Conservation (phyloP, 495 filamentous ascomycete species). For the Evansstolkia leycettana region DNA sequence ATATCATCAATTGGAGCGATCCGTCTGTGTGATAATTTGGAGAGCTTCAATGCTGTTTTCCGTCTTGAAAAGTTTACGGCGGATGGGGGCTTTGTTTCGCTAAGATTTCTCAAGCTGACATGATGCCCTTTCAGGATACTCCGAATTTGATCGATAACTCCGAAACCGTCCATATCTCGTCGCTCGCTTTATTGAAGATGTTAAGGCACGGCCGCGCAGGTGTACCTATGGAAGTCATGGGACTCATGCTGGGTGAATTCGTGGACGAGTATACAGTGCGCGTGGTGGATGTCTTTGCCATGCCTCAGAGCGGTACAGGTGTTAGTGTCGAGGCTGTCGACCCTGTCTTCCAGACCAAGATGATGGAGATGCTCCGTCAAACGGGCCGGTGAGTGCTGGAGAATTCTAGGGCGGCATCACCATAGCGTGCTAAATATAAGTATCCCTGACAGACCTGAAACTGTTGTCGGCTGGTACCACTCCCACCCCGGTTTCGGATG, state of each 20-base stretch:
- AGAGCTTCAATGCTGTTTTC: too few relatives aligned
- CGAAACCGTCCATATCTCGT: slow-evolving; percentile 98
- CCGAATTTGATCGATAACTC: slow-evolving; percentile 91
- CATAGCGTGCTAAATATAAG: neutral
- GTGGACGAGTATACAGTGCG: slow-evolving; percentile 98
- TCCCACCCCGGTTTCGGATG: slow-evolving; percentile 98
- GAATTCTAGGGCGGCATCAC: neutral
- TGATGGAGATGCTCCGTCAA: slow-evolving; percentile 99
- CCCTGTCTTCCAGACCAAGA: slow-evolving; percentile 96
- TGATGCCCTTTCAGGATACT: slow-evolving; percentile 49
- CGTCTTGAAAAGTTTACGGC: too few relatives aligned
- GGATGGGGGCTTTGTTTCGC: too few relatives aligned
- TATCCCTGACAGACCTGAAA: slow-evolving; percentile 57
- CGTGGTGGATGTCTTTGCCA: slow-evolving; percentile 96
- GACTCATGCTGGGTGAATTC: slow-evolving; percentile 95
- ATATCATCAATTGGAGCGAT: too few relatives aligned
- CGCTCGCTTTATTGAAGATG: slow-evolving; percentile 95
- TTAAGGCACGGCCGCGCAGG: slow-evolving; percentile 91
- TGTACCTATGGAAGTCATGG: slow-evolving; percentile 99
- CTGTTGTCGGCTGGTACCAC: slow-evolving; percentile 98
- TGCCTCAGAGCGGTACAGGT: slow-evolving; percentile 98
- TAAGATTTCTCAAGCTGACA: slow-evolving; percentile 5
- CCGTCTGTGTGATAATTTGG: too few relatives aligned
- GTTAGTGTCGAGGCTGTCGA: slow-evolving; percentile 98
- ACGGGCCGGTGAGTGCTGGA: slow-evolving; percentile 65